These are phyloP conservation scores for Gamsiella multidivaricata DNA, from an alignment of 192 early-diverging fungal species.

Conservation along the genomic window DNA sequence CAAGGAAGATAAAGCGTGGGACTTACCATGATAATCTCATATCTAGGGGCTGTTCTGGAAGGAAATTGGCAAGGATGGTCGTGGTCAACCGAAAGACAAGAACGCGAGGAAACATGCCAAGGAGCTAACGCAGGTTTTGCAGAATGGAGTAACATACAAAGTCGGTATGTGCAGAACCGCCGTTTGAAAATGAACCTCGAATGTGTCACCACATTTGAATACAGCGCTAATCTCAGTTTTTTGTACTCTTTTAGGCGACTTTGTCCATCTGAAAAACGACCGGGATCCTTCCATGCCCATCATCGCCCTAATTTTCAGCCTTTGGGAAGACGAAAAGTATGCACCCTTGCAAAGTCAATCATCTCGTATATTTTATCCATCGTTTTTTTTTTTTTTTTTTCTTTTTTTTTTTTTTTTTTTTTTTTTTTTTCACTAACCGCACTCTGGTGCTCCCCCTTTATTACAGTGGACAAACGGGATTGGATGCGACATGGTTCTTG, in stretches of 20 bases:
- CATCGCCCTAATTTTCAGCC: conserved; percentile 65
- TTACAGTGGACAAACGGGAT: conserved; percentile 46
- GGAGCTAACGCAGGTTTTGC: conserved; percentile 19
- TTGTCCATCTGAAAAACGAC: conserved; percentile 70
- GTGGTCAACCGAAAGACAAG: conserved; percentile 19
- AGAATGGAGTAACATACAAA: conserved; percentile 22
- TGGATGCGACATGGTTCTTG: conserved; percentile 71
- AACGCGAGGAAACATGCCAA: conserved; percentile 27
- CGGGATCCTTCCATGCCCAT: conserved; percentile 68
- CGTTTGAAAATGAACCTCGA: too few species aligned
- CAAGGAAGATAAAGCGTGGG: too few species aligned
- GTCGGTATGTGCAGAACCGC: conserved; percentile 41
- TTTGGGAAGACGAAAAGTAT: conserved; percentile 64
- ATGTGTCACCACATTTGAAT: background rate
- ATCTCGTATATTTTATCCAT: too few species aligned
- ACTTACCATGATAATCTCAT: background rate
- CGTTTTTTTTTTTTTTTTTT: conserved; percentile 1
- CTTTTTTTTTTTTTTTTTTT: too few species aligned
- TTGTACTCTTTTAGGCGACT: conserved; percentile 68
- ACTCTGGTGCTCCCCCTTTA: too few species aligned
- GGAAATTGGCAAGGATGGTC: conserved; percentile 46
- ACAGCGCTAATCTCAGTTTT: too few species aligned
- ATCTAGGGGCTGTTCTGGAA: conserved; percentile 45
- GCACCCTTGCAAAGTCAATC: too few species aligned
- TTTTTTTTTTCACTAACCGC: too few species aligned